Base-by-base conservation (phyloP, 495 filamentous ascomycete genomes). In the Acidomyces sp. region DNA sequence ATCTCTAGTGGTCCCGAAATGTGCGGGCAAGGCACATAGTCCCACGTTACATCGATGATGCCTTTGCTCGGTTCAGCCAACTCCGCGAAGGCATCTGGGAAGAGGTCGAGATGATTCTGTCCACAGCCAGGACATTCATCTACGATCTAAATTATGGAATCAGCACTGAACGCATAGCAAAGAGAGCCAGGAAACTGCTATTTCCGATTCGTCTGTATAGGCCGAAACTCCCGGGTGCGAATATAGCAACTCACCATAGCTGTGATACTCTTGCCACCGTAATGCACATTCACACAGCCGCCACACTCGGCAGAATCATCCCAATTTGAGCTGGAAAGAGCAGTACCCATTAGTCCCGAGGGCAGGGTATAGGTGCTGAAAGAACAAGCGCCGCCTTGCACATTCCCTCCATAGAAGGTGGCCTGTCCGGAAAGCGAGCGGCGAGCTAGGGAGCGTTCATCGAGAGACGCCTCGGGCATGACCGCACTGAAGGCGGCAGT, bases 71-170 rank as follows among this genome's bases (percentile, higher is more conserved):
- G 54, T 29, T 59, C 43, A 33, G 63, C 56, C 40, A 74, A 65
- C 4, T 58, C 49, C 36, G 59, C 28, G 59, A 75, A 78, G 43
- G 72, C 72, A 27, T 63, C 38, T 10, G 68, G 53, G 63, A 75
- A 78, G 48, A 76, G 70, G 48, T 78, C 73, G 28, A 78, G 66
- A 52, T 74, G 69, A 59, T 68, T 67, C 21, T 51, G 41, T 15
- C 60, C 62, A 44, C 74, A 78, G 38, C 62, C 64, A 33, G 74
- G 72, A 52, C 74, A 78, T 58, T 75, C 44, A 53, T 78, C 74
- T 20, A 75, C 72, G 52, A 78, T 62, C 70, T 75, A 32, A 26
- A 17, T 2, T n/a, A n/a, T n/a, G n/a, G n/a, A n/a, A n/a, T n/a
- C n/a, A n/a, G n/a, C n/a, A n/a, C n/a, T n/a, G n/a, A n/a, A n/a